Evolutionary conservation across 371 early-diverging fungal species (phyloP).

Genomic region (Rozella allomycis): DNA sequence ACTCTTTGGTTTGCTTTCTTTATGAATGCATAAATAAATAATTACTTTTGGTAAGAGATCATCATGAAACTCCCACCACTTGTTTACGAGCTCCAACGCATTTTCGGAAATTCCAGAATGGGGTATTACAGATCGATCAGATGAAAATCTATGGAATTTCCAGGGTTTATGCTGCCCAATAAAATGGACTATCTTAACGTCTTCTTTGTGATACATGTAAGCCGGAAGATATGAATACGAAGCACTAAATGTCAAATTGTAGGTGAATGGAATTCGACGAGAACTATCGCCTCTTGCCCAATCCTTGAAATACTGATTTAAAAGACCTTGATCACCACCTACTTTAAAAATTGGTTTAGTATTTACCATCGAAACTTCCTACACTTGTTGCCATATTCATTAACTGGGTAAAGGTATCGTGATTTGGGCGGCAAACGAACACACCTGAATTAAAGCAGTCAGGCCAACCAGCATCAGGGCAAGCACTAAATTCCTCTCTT

Average conservation of each 20-base stretch:
- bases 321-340: conserved; percentile 88
- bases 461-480: conserved; percentile 46
- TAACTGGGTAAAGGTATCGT: conserved; percentile 25
- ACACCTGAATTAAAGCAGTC: conserved; percentile 87
- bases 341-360: neutral
- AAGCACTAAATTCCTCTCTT: conserved; percentile 45
- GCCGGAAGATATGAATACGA: conserved; percentile 71
- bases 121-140: conserved; percentile 30
- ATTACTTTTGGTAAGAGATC: no score
- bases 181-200: conserved; percentile 65
- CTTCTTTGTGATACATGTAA: conserved; percentile 31
- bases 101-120: conserved; percentile 21
- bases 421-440: conserved; percentile 49
- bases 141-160: no score
- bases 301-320: conserved; percentile 57
- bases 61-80: conserved; percentile 54
- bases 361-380: conserved; percentile 55
- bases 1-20: no score
- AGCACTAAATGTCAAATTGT: conserved; percentile 71
- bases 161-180: conserved; percentile 78
- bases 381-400: conserved; percentile 21
- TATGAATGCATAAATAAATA: no score
- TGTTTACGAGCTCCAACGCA: conserved; percentile 22
- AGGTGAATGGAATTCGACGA: conserved; percentile 57
- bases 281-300: conserved; percentile 35